Conservation (phyloP, 495 filamentous ascomycete species). For the Penicillium bialowiezense region DNA sequence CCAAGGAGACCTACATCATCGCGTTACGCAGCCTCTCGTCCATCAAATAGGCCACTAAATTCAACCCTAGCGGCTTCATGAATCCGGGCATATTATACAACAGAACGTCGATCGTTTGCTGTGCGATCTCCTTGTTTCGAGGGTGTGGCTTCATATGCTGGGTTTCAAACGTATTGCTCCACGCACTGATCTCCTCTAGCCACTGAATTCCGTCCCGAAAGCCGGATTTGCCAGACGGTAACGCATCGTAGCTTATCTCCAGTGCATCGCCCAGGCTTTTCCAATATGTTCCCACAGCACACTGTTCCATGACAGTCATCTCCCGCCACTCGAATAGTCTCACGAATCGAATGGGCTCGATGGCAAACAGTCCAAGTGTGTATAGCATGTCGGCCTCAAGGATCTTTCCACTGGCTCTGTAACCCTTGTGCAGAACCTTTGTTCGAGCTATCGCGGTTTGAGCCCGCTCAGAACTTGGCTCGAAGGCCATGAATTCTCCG, state of each 20-base stretch:
- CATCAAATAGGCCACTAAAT: constrained; percentile 54
- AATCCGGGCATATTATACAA: constrained; percentile 51
- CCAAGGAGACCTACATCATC: constrained; percentile 50
- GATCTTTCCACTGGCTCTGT: constrained; percentile 57
- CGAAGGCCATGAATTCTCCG: constrained; percentile 47
- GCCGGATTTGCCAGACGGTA: constrained; percentile 31
- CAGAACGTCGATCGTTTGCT: constrained; percentile 56
- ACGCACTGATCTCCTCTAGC: constrained; percentile 53
- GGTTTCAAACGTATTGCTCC: constrained; percentile 55
- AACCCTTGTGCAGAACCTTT: constrained; percentile 61
- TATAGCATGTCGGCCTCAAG: constrained; percentile 63
- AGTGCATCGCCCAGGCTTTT: constrained; percentile 61
- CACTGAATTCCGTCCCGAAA: constrained; percentile 63
- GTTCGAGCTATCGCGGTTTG: constrained; percentile 58
- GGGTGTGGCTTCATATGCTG: constrained; percentile 54
- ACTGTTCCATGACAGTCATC: constrained; percentile 59
- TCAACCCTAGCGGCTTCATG: constrained; percentile 43
- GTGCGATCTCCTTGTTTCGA: constrained; percentile 51
- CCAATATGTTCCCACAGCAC: constrained; percentile 62
- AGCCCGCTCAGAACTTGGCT: constrained; percentile 49
- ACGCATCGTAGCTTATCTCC: constrained; percentile 48
- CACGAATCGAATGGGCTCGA: constrained; percentile 55
- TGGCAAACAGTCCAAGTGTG: constrained; percentile 58
- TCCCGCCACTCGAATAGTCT: constrained; percentile 59
- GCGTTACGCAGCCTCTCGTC: constrained; percentile 57